Base-by-base conservation (phyloP, 23 red algal species). In the Gracilaria domingensis region DNA sequence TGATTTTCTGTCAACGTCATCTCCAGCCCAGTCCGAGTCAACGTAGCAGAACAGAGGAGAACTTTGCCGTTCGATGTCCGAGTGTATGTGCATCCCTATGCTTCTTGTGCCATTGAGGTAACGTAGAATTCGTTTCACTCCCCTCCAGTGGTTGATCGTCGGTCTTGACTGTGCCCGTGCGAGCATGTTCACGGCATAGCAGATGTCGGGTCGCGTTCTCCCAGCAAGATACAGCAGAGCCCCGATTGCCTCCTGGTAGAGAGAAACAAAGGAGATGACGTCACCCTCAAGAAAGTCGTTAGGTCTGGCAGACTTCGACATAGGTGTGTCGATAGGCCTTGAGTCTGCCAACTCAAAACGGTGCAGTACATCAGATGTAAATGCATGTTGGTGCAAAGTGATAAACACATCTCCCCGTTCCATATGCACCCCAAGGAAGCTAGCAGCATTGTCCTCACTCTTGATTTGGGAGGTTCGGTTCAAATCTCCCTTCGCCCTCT, bases 1-100 rank as follows among this genome's bases (percentile, higher is more conserved):
- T 17, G 73, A 80, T 40, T 2, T 91, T 25, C 73, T 40, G 38
- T 59, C 61, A 21, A 24, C 25, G 25, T 60, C 44, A 70, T 81
- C 55, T n/a, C 87, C 87, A 28, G 87, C 87, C 54, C 36, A 91
- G 48, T 91, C 87, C 24, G 73, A 64, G 60, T 81, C 84, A 17
- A 40, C 54, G 36, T 49, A 87, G 66, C 56, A 59, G 40, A 36
- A 0, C 73, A 33, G 18, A 25, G 38, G 7, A 32, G 18, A 9
- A 38, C 45, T 38, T 77, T 24, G 18, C 20, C 30, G 20, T 32
- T 35, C 8, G 8, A 32, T n/a, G 20, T 7, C 8, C 11, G 8
- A 35, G 12, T 9, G 30, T 38, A 24, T 23, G n/a, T 23, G 20
- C 8, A 66, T 24, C 24, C 72, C 45, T 9, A 77, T 18, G n/a